Evolutionary conservation across 106 monocot genomes (phyloP).

Genomic region (Allium cepa): DNA sequence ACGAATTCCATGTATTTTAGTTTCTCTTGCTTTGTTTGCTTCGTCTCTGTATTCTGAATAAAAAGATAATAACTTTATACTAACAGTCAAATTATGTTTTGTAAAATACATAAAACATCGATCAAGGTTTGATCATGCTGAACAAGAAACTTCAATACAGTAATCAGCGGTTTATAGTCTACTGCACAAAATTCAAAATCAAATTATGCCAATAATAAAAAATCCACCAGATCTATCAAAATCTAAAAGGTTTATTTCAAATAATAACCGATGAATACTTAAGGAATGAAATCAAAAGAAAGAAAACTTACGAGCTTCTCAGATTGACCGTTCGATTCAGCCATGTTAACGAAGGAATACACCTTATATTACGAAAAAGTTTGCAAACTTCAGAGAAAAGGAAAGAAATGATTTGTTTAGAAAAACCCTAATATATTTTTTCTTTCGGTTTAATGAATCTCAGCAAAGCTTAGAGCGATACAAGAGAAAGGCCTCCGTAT

Average conservation of each 20-base stretch:
- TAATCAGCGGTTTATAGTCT: neutral
- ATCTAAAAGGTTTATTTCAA: neutral
- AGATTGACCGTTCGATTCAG: neutral
- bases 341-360: neutral
- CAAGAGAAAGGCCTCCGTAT: too few relatives aligned
- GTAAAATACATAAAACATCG: neutral
- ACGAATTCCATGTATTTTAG: constrained; percentile 53
- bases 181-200: neutral
- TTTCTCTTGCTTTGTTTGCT: constrained; percentile 6
- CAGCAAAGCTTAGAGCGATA: too few relatives aligned
- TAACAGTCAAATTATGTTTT: neutral
- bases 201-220: neutral
- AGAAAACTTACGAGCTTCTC: constrained; percentile 7
- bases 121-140: neutral
- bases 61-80: neutral
- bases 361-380: too few relatives aligned
- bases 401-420: too few relatives aligned
- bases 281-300: neutral
- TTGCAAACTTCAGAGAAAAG: too few relatives aligned
- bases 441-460: too few relatives aligned
- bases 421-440: too few relatives aligned
- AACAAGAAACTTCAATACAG: neutral
- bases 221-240: neutral
- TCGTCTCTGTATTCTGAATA: constrained; percentile 1
- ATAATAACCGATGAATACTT: neutral